Evolutionary conservation across 2,329 filamentous ascomycete species (phyloP).

Genomic region (Chaetomiaceae sp.): DNA sequence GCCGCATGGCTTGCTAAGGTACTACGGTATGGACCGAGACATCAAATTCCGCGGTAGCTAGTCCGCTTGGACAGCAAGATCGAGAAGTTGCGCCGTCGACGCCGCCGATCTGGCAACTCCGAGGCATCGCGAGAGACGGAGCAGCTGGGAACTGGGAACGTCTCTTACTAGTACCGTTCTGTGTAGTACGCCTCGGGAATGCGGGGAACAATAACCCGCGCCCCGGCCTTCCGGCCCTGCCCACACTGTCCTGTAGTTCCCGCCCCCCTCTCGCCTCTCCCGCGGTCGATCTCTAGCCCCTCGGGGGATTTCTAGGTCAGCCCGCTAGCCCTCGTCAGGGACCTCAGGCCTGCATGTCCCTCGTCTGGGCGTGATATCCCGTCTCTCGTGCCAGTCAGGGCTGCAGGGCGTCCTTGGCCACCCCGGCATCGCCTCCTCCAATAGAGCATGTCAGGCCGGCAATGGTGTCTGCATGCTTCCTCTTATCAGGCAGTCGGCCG

Average conservation of each 20-base stretch:
- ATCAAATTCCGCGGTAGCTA: no score
- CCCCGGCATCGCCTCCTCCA: slow-evolving; percentile 11
- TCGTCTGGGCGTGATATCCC: slow-evolving; percentile 5
- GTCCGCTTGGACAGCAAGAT: no score
- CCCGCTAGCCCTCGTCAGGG: neutral
- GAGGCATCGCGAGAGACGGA: no score
- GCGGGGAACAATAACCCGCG: neutral
- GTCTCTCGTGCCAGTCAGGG: slow-evolving; percentile 1
- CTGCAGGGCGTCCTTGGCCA: slow-evolving; percentile 10
- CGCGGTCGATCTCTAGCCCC: neutral
- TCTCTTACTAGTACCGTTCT: neutral
- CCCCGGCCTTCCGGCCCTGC: no score
- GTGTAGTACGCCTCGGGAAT: neutral
- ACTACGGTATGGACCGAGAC: neutral
- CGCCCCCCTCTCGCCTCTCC: neutral
- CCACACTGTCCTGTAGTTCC: neutral
- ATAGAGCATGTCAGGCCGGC: slow-evolving; percentile 6
- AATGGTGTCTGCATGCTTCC: slow-evolving; percentile 8
- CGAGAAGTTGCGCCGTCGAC: no score
- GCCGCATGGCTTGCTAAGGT: slow-evolving; percentile 5
- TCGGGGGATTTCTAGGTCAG: neutral
- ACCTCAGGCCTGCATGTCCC: slow-evolving; percentile 1
- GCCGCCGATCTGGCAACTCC: no score
- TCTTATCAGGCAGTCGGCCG: slow-evolving; percentile 13
- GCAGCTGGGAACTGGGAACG: neutral